A percentile compares a stretch with the other conserved stretches of the same genome.
These are phyloP conservation scores for Carpinus fangiana DNA, from an alignment of 306 rosid genomes.

Conservation along the genomic window DNA sequence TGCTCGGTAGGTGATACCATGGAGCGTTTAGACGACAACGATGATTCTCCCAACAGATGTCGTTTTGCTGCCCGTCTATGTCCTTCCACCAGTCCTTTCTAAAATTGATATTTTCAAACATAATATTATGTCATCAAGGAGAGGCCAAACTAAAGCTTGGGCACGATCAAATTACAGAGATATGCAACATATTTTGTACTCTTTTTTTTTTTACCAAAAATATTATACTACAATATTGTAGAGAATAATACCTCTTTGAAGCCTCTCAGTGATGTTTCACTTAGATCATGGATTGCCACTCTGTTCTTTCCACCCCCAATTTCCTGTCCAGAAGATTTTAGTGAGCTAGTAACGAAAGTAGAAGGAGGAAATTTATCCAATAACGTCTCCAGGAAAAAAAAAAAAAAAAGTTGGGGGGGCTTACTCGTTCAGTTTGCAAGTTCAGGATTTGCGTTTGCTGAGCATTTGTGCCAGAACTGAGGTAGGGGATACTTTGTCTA, in stretches of 20 bases:
- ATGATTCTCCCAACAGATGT: slow-evolving; percentile 3
- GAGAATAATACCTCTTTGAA: neutral
- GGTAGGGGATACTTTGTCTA: neutral
- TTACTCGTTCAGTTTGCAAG: slow-evolving; percentile 16
- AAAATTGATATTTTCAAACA: neutral
- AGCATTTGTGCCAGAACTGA: neutral
- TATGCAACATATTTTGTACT: too few relatives aligned
- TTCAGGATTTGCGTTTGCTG: neutral
- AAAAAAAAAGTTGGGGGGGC: too few relatives aligned
- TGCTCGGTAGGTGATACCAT: slow-evolving; percentile 18
- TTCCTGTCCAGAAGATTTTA: neutral
- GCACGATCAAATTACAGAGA: too few relatives aligned
- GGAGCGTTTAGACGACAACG: slow-evolving; percentile 12
- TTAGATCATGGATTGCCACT: neutral
- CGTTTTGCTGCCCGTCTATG: neutral
- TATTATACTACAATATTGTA: neutral
- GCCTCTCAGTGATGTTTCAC: neutral
- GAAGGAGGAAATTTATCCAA: neutral
- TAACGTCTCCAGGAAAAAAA: neutral
- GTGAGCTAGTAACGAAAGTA: neutral
- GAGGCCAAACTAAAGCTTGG: neutral
- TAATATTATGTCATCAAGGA: neutral
- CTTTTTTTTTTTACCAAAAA: too few relatives aligned
- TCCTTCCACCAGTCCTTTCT: slow-evolving; percentile 19
- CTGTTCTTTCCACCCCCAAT: neutral